These are phyloP conservation scores for Canavalia gladiata DNA, from an alignment of 306 rosid species.

Conservation along the genomic window DNA sequence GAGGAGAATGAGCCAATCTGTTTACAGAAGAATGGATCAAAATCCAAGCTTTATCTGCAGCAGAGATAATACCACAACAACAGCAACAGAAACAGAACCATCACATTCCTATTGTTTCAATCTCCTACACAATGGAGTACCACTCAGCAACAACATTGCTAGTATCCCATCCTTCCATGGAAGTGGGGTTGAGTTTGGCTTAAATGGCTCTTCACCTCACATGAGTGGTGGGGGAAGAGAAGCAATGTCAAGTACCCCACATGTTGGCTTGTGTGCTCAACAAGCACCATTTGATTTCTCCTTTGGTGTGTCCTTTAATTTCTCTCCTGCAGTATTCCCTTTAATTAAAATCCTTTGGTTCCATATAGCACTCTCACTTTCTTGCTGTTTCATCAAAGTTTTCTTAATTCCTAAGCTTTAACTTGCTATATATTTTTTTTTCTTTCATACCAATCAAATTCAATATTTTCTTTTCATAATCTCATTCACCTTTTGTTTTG, in stretches of 20 bases:
- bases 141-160: constrained; percentile 21
- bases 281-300: constrained; percentile 63
- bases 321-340: neutral
- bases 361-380: constrained; percentile 6
- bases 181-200: constrained; percentile 57
- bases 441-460: neutral
- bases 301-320: constrained; percentile 57
- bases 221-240: constrained; percentile 55
- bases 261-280: constrained; percentile 49
- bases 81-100: constrained; percentile 38
- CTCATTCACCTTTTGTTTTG: neutral
- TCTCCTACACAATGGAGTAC: constrained; percentile 39
- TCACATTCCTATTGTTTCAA: constrained; percentile 43
- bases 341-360: neutral
- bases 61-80: constrained; percentile 29
- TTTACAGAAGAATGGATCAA: constrained; percentile 63
- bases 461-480: neutral
- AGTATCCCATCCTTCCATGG: constrained; percentile 51
- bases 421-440: neutral
- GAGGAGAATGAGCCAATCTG: constrained; percentile 73
- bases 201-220: constrained; percentile 51
- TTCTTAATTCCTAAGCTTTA: neutral
- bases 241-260: constrained; percentile 51
- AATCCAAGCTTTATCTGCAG: constrained; percentile 52
- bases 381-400: neutral